Evolutionary conservation across 2,329 filamentous ascomycete genomes (phyloP).

Genomic region (Fusarium mexicanum): DNA sequence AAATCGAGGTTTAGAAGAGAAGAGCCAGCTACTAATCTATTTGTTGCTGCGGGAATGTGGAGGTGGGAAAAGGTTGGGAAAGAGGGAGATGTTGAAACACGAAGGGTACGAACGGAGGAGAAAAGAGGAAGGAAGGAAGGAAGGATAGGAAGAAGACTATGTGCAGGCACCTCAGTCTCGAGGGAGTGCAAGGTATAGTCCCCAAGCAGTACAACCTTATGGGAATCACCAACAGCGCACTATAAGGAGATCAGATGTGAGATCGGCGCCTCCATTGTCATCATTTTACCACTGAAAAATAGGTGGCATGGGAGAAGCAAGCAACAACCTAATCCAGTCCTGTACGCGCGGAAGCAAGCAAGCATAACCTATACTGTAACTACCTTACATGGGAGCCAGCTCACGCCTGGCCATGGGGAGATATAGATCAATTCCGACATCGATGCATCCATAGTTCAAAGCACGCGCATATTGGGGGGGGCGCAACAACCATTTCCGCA

Average conservation of each 20-base stretch:
- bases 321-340: background rate
- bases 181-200: conserved; percentile 15
- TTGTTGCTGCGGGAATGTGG: conserved; percentile 26
- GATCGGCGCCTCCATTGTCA: conserved; percentile 34
- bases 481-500: conserved; percentile 1
- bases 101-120: conserved; percentile 29
- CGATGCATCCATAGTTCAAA: conserved; percentile 16
- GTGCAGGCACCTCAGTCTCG: background rate
- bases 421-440: conserved; percentile 10
- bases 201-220: conserved; percentile 27
- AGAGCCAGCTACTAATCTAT: conserved; percentile 24
- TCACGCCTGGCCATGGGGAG: conserved; percentile 1
- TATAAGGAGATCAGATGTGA: conserved; percentile 31
- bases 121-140: conserved; percentile 19
- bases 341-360: background rate
- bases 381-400: background rate
- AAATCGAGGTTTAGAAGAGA: conserved; percentile 12
- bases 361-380: background rate
- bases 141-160: conserved; percentile 15
- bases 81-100: conserved; percentile 24
- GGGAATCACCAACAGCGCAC: conserved; percentile 24
- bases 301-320: conserved; percentile 10
- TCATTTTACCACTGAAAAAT: conserved; percentile 21
- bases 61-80: conserved; percentile 21
- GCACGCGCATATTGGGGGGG: conserved; percentile 5